A percentile compares a stretch with the other conserved stretches of the same genome.
phyloP scores from a whole-genome alignment of 2,329 filamentous ascomycete genomes.

The Fusarium citri region DNA sequence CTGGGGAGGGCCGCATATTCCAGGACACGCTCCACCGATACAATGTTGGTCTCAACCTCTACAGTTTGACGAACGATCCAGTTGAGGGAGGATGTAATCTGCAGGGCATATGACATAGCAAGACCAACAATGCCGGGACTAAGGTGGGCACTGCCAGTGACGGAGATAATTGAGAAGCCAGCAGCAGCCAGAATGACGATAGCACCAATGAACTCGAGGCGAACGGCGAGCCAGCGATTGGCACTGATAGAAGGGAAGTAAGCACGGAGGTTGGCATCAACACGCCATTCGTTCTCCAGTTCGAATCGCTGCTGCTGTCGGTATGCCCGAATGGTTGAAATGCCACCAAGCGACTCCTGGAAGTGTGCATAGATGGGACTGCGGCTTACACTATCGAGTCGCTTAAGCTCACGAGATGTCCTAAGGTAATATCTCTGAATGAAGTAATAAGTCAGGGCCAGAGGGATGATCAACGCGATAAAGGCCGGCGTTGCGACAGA shows the following conservation, averaged over 20 bases:
- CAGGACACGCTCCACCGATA: conserved; percentile 95
- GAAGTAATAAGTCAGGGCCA: conserved; percentile 84
- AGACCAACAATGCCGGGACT: conserved; percentile 85
- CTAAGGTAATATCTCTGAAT: conserved; percentile 98
- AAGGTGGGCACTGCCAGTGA: conserved; percentile 73
- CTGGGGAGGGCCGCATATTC: conserved; percentile 93
- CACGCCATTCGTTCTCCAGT: conserved; percentile 95
- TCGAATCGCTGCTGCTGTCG: conserved; percentile 88
- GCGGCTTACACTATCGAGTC: conserved; percentile 92
- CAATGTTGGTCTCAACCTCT: conserved; percentile 99
- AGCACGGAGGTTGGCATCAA: conserved; percentile 92
- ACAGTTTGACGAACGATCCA: conserved; percentile 99
- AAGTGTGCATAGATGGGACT: conserved; percentile 99
- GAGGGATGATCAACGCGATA: conserved; percentile 80
- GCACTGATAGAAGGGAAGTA: conserved; percentile 97
- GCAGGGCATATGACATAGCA: conserved; percentile 95
- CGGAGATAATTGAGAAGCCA: conserved; percentile 82
- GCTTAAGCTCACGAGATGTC: conserved; percentile 95
- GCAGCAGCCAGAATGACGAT: conserved; percentile 92
- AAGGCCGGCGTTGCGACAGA: conserved; percentile 85
- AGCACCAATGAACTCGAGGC: conserved; percentile 94
- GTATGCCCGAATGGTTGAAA: conserved; percentile 96
- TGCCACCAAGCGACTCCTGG: conserved; percentile 93
- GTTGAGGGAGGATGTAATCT: conserved; percentile 97
- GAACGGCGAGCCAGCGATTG: conserved; percentile 92